phyloP scores from a whole-genome alignment of 129 eudicot species.

The Daucus carota region DH1_v3.0 NC_030383.2:664001-664500 shows the following conservation, averaged over 20 bases:
- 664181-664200: conserved; percentile 95
- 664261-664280: conserved; percentile 51
- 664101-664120: neutral
- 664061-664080: conserved; percentile 5
- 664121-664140: conserved; percentile 14
- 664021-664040: conserved; percentile 38
- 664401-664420: too few relatives aligned
- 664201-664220: conserved; percentile 72
- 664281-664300: conserved; percentile 39
- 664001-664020: conserved; percentile 11
- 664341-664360: too few relatives aligned
- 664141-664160: conserved; percentile 37
- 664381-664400: too few relatives aligned
- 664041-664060: neutral
- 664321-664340: too few relatives aligned
- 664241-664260: conserved; percentile 96
- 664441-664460: too few relatives aligned
- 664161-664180: conserved; percentile 74
- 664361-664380: too few relatives aligned
- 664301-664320: conserved; percentile 48
- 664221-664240: conserved; percentile 83
- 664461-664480: too few relatives aligned
- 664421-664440: too few relatives aligned
- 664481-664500: too few relatives aligned
- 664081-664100: conserved; percentile 8